These are phyloP conservation scores for Lomentospora prolificans DNA, from an alignment of 2,329 filamentous ascomycete species.

Conservation along the genomic window DNA sequence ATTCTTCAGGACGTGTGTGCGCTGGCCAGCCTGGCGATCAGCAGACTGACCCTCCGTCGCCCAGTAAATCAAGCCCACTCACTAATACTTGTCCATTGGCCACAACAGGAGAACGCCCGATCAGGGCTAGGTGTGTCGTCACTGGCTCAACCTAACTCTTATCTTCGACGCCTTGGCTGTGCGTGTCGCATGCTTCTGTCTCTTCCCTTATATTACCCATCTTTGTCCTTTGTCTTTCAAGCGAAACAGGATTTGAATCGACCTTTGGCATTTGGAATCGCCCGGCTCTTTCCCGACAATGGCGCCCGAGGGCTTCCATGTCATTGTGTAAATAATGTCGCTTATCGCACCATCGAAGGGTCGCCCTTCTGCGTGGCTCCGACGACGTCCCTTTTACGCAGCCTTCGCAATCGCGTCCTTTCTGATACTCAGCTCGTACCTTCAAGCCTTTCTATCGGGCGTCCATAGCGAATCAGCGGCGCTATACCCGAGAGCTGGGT, in stretches of 20 bases:
- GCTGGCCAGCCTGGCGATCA: no score
- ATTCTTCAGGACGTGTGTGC: no score
- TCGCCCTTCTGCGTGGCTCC: slow-evolving; percentile 20
- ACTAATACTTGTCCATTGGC: no score
- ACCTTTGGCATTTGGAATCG: background rate
- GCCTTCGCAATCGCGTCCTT: slow-evolving; percentile 36
- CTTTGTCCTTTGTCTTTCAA: no score
- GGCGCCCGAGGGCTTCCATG: background rate
- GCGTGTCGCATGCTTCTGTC: no score
- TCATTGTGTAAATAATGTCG: background rate
- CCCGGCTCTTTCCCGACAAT: background rate
- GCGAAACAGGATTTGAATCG: no score
- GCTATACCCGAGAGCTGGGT: slow-evolving; percentile 1
- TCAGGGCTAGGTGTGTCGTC: background rate
- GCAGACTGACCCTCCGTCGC: no score
- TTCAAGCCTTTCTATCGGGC: slow-evolving; percentile 18
- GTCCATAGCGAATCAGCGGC: background rate
- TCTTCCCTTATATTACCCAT: background rate
- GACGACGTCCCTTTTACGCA: slow-evolving; percentile 38
- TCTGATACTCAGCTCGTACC: slow-evolving; percentile 34
- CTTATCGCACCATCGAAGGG: slow-evolving; percentile 9
- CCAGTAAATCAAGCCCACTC: background rate
- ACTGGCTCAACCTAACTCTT: background rate
- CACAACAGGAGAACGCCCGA: no score
- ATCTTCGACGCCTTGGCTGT: no score